Conservation (phyloP, 148 eudicot species). For the Beta vulgaris region DNA sequence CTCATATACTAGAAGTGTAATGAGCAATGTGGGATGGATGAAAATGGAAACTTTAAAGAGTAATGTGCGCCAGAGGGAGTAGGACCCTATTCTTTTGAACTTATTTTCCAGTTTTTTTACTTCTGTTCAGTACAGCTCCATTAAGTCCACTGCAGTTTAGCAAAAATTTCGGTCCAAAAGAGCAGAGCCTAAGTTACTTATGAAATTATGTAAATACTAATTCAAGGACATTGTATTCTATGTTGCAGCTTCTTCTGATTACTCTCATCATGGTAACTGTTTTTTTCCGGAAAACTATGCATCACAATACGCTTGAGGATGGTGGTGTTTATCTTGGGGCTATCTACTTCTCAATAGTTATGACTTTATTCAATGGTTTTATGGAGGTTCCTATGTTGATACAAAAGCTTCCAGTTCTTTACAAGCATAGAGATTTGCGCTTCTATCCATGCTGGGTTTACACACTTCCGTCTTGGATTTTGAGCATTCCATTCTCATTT, state of each 20-base stretch:
- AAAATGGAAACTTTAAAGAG: too few relatives aligned
- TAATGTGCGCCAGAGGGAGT: too few relatives aligned
- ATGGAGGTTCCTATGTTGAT: conserved; percentile 92
- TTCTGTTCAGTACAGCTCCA: too few relatives aligned
- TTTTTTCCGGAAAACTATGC: conserved; percentile 89
- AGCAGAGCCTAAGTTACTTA: conserved; percentile 1
- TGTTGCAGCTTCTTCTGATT: conserved; percentile 70
- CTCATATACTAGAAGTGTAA: too few relatives aligned
- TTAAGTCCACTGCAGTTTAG: too few relatives aligned
- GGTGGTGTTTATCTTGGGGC: conserved; percentile 88
- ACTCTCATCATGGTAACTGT: conserved; percentile 70
- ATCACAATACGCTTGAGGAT: conserved; percentile 68
- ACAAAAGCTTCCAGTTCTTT: conserved; percentile 86
- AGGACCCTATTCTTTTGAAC: too few relatives aligned
- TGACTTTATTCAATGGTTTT: conserved; percentile 92
- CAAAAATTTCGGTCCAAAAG: too few relatives aligned
- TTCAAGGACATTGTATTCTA: conserved; percentile 23
- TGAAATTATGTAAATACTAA: conserved; percentile 25
- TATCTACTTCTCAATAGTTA: conserved; percentile 74
- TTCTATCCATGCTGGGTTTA: conserved; percentile 95
- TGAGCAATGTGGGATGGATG: too few relatives aligned
- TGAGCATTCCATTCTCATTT: conserved; percentile 75
- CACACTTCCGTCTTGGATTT: conserved; percentile 85
- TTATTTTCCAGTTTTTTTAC: too few relatives aligned
- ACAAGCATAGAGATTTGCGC: conserved; percentile 86